Base-by-base conservation (phyloP, 108 stramenopile species). In the Nannochloropsis gaditana region DNA sequence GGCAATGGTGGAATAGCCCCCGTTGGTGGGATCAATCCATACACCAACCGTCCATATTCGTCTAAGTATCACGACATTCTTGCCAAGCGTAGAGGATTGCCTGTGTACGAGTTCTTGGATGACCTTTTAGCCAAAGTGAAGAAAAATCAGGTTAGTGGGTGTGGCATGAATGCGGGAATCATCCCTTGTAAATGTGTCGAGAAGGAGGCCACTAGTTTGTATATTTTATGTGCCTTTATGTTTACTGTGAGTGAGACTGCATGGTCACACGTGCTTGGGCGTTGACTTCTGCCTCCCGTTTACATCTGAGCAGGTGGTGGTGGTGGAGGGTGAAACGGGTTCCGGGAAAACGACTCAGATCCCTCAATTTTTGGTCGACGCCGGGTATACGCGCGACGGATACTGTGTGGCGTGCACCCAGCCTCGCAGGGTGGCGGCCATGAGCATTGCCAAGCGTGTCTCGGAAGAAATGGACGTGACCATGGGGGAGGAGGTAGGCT, bases 391-490 rank as follows among this genome's bases (percentile, higher is more conserved):
- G 43, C 42, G 15, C 2, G 1, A 6, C 79, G 43, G 43, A 45
- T 21, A 9, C 82, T 83, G 83, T 5, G 94, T 99, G 45, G 96
- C 94, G n/a, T 99, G 99, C 85, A 99, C 99, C 15, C 99, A 99
- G 91, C 99, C 99, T 8, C 93, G 99, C 45, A 92, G 99, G 80
- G 97, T 99, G 81, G 99, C 99, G 9, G 99, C 99, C 43, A 98
- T 97, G 82, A 93, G 92, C 85, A 97, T 99, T 84, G 99, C 99
- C 21, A 84, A 90, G 43, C 97, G 99, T 90, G 99, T 99, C 9
- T 92, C 97, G 31, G 99, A 99, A 42, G 99, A 99, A 90, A 98
- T 99, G 97, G 99, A 99, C 92, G 97, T 98, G 1, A 84, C 91
- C 80, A 91, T 99, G 43, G 99, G 99, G 2, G 85, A 92, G 45